Evolutionary conservation across 106 monocot genomes (phyloP), one percentile per base, ranked within the genome.

Genomic region (Dendrobium catenatum): DNA sequence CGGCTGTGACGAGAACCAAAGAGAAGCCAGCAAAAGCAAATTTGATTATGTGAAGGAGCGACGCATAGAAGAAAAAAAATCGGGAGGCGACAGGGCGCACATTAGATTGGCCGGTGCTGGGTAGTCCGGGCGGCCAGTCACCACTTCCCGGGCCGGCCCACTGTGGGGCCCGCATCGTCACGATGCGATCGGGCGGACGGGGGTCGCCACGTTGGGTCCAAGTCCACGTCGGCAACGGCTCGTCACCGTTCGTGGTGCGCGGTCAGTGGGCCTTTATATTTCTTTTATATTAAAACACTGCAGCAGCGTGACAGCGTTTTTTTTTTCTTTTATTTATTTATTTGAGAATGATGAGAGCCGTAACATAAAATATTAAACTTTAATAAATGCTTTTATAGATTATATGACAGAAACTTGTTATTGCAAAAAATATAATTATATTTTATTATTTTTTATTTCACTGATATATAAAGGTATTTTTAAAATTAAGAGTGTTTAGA

Each of bases 211-310:
- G 72, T 4, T 27, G 72, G 40, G 72, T 20, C 42, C 18, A 17
- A 17, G 19, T 74, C 74, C 74, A 43, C 74, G 43, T 74, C 42
- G n/a, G 20, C 74, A 42, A 43, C 42, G 42, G n/a, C 74, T 74
- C 42, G 42, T 20, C 74, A 43, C 74, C 74, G 74, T 33, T 74
- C 74, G n/a, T 42, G 74, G 74, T 74, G 74, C 74, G 74, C 43
- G 74, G 43, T 74, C 74, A 74, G 74, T 74, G 74, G 74, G 74
- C 37, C 72, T 33, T 33, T 33, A 24, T 70, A 33, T 70, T 70
- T 70, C 6, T 37, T 15, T 70, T 51, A 13, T 13, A 51, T 10
- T 15, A 51, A 51, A 51, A 51, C 51, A 51, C 10, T 51, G 51
- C 51, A 46, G 46, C 46, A 46, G 46, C 46, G 46, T 46, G 46